Conservation (phyloP, 2,329 filamentous ascomycete genomes). For the Aspergillus terreus region DNA sequence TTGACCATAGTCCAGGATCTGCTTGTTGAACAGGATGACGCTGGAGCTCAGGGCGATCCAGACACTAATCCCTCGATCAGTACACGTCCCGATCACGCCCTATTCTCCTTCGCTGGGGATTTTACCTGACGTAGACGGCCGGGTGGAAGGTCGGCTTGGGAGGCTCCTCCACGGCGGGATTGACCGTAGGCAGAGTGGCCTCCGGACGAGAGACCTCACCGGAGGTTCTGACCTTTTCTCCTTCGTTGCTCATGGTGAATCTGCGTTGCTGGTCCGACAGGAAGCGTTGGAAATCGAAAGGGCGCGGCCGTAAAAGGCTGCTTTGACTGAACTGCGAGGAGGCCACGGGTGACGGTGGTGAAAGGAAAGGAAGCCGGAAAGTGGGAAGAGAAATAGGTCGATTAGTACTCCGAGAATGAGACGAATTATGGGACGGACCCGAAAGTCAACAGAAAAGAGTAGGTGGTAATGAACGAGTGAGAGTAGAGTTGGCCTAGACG, state of each 20-base stretch:
- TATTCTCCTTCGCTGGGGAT: neutral
- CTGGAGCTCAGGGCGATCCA: constrained; percentile 93
- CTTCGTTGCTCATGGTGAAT: constrained; percentile 57
- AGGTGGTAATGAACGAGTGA: constrained; percentile 22
- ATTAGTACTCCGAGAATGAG: constrained; percentile 5
- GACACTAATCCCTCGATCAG: constrained; percentile 41
- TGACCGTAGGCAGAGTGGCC: constrained; percentile 71
- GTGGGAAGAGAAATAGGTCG: constrained; percentile 12
- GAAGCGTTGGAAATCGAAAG: constrained; percentile 48
- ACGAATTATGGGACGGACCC: constrained; percentile 5
- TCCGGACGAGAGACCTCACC: constrained; percentile 57
- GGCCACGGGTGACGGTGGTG: constrained; percentile 34
- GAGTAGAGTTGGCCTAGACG: constrained; percentile 22
- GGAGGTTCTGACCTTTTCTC: constrained; percentile 80
- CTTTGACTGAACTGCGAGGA: constrained; percentile 42
- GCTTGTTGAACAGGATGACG: constrained; percentile 99
- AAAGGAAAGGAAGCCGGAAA: constrained; percentile 15
- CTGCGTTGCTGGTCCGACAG: constrained; percentile 38
- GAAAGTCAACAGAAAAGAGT: constrained; percentile 11
- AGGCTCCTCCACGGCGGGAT: constrained; percentile 65
- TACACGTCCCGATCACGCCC: neutral
- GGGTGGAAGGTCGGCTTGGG: constrained; percentile 68
- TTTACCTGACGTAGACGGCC: constrained; percentile 74
- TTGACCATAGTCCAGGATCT: constrained; percentile 79
- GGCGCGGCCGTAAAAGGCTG: constrained; percentile 42